Evolutionary conservation across 345 rosid genomes (phyloP), one percentile per base, ranked within the genome.

Genomic region (Corymbia maculata): DNA sequence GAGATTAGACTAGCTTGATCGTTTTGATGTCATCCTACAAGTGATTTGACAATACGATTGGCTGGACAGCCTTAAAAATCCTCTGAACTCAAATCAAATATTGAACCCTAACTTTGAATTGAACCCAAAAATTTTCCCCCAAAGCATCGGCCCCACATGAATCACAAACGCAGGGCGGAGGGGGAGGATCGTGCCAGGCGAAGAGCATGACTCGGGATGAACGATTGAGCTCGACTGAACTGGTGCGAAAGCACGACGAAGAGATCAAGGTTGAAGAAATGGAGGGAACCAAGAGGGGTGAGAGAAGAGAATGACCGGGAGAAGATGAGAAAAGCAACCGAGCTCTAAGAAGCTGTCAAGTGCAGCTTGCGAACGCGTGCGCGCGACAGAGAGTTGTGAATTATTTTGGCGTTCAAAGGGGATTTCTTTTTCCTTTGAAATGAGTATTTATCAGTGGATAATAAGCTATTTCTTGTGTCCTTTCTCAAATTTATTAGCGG

Each of bases 1-100:
- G 94, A 52, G 98, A 96, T 99, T 98, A 98, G 45, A 94, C 85
- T 80, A 90, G 88, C 90, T 89, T 94, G 52, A 95, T 96, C 64
- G 94, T 93, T 90, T 94, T 95, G 36, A 94, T 89, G 87, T 98
- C 98, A 89, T 96, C 94, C 32, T 93, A 95, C 22, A 95, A 79
- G 90, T 94, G 96, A 93, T 95, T 94, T 88, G 98, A 92, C 45
- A 95, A 89, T 97, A 97, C 95, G 89, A 89, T 51, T n/a, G 55
- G 28, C 28, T 1, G 12, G 22, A 55, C 22, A 55, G 61, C 21
- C 28, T 55, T 55, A 5, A 8, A 5, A 59, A 59, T 9, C 21
- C 45, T 0, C 16, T 13, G n/a, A 15, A 85, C 86, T 36, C 86
- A n/a, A 52, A 85, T 50, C 55, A 50, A 85, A 26, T 11, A 85